Base-by-base conservation (phyloP, 2,329 filamentous ascomycete species). In the Blastomyces percursus region DNA sequence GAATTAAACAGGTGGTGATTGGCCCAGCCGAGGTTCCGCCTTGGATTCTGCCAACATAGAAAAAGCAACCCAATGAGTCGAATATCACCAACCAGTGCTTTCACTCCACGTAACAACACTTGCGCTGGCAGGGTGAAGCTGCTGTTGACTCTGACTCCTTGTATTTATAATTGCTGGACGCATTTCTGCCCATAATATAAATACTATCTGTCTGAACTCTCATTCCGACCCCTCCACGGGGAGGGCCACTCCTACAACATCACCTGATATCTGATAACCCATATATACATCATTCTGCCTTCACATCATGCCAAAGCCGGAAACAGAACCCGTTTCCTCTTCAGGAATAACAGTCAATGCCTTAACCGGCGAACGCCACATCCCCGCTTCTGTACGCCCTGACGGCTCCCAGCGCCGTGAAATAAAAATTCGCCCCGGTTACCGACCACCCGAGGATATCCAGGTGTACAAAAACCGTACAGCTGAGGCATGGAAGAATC, bases 391-490 rank as follows among this genome's bases (percentile, higher is more conserved):
- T 0, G 80, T 85, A 52, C 88, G 95, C 61, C 79, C 94, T 30
- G 94, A 99, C 73, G 94, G 94, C 63, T 91, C 88, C 59, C 90
- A 90, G n/a, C 86, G 94, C 62, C 95, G 90, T 72, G 93, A 96
- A 71, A 97, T 97, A 73, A 90, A 90, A 71, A 91, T 99, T 65
- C 86, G 91, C 38, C 93, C 94, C 0, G 95, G 94, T 61, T 99
- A 96, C 77, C 86, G 87, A 42, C 95, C 94, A 1, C 91, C 92
- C 0, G 94, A 99, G 77, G 94, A 99, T 76, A 88, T 97, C 66
- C 91, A 96, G 72, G 81, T 96, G 55, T 99, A 99, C 83, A 95
- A 91, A 79, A 96, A 96, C 76, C 87, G 90, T 63, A 91, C 87
- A 1, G 92, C 92, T 59, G 89, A 94, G 73, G 86, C 85, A 59